Conservation (phyloP, 345 rosid genomes). For the Limnanthes douglasii region DNA sequence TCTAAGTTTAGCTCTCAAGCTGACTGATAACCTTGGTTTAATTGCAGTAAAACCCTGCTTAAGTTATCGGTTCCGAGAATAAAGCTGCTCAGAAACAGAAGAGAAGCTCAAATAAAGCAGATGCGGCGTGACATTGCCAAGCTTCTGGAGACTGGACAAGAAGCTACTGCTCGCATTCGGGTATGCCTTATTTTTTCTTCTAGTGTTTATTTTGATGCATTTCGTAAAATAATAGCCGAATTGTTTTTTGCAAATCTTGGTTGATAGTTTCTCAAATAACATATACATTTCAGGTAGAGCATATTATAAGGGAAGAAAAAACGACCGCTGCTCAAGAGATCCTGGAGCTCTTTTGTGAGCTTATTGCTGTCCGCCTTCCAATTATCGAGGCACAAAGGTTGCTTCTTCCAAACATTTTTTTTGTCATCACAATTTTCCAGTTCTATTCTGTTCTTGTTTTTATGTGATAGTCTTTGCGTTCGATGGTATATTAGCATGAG, state of each 20-base stretch:
- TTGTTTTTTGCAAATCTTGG: neutral
- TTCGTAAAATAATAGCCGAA: too few relatives aligned
- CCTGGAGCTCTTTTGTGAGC: slow-evolving; percentile 77
- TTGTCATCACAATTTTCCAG: too few relatives aligned
- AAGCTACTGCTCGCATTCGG: slow-evolving; percentile 97
- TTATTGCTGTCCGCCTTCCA: slow-evolving; percentile 83
- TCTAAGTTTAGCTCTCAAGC: too few relatives aligned
- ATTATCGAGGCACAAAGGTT: slow-evolving; percentile 89
- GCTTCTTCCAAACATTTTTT: slow-evolving; percentile 2
- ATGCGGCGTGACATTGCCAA: slow-evolving; percentile 92
- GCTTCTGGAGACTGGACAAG: slow-evolving; percentile 97
- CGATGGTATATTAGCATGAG: too few relatives aligned
- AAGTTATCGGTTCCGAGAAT: slow-evolving; percentile 74
- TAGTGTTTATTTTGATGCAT: neutral
- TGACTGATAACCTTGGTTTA: neutral
- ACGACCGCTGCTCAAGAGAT: slow-evolving; percentile 99
- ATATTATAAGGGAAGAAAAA: slow-evolving; percentile 89
- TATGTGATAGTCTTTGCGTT: neutral
- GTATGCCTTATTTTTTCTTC: slow-evolving; percentile 14
- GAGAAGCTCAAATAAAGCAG: slow-evolving; percentile 81
- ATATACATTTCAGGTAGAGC: slow-evolving; percentile 55
- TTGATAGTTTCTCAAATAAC: neutral
- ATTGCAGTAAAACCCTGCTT: slow-evolving; percentile 70
- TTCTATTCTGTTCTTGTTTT: too few relatives aligned
- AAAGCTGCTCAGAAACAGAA: slow-evolving; percentile 77